Evolutionary conservation across 768 basidiomycete species (phyloP), one percentile per base, ranked within the genome.

Genomic region (Mycena crocata): DNA sequence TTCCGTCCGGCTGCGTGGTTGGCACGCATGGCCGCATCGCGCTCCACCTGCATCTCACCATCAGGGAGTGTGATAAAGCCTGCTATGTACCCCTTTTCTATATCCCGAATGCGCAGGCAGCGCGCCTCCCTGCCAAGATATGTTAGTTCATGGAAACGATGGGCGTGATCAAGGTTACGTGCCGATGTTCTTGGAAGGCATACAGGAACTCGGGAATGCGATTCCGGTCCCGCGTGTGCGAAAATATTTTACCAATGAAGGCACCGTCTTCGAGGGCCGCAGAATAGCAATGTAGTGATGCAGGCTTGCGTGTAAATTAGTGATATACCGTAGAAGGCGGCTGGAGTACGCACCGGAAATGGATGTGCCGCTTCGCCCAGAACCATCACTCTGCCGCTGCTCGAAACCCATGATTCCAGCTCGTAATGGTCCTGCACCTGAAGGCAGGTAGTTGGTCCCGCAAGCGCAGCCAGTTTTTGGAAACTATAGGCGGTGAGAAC

Each of bases 301-400:
- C 34, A 13, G 59, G 51, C 58, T 64, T 66, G 5, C 8, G 8
- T 14, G 32, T 24, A 51, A 31, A 10, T 32, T 5, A 8, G n/a
- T 17, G 9, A 19, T n/a, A 32, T 21, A n/a, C 5, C 5, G 6
- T 7, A 10, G 24, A 35, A 42, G 19, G 7, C 21, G 26, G n/a
- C 14, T 51, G n/a, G 35, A 35, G 14, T 23, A 17, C 66, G 1
- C 35, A 67, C 66, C 21, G 67, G 56, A 32, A 63, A 59, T 30
- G 67, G 67, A 55, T 68, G 66, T 1, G 66, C 66, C 10, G 66
- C 66, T 17, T 67, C 66, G 12, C 66, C 66, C 1, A 67, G 15
- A 21, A 51, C 61, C 2, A 62, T 10, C 15, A 67, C 60, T 30
- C 30, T 45, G 10, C 66, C 66, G 49, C 66, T 67, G 34, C 57